Conservation (phyloP, 768 basidiomycete species). For the Suillus plorans region DNA sequence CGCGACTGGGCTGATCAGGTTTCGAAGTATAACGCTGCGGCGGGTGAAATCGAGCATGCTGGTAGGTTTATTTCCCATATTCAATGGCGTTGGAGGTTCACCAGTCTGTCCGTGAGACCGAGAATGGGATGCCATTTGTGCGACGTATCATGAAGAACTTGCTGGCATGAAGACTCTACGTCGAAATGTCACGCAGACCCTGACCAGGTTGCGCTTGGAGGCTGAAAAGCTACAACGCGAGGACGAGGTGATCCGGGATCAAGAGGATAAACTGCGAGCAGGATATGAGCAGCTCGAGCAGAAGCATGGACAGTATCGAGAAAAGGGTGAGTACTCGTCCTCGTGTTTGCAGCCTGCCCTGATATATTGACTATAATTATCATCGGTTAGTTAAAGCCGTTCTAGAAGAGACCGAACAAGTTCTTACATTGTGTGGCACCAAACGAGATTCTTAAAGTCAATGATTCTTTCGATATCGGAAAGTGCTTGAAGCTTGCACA, state of each 20-base stretch:
- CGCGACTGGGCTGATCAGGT: conserved; percentile 59
- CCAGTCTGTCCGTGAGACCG: conserved; percentile 38
- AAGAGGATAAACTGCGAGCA: conserved; percentile 38
- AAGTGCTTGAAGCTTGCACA: neutral
- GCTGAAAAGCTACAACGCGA: conserved; percentile 41
- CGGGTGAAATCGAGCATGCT: conserved; percentile 40
- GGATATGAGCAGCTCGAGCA: conserved; percentile 41
- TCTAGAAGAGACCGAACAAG: conserved; percentile 45
- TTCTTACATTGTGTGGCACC: conserved; percentile 43
- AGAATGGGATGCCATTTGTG: conserved; percentile 59
- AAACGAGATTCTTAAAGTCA: conserved; percentile 33
- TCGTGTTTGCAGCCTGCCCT: conserved; percentile 1
- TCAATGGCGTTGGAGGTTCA: neutral
- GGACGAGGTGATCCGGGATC: conserved; percentile 39
- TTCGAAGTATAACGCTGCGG: conserved; percentile 42
- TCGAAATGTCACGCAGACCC: conserved; percentile 45
- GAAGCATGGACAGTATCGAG: conserved; percentile 41
- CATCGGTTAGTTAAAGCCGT: conserved; percentile 36
- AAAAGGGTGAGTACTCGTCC: conserved; percentile 33
- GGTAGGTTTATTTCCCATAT: conserved; percentile 26
- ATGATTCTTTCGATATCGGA: neutral
- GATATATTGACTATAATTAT: conserved; percentile 11
- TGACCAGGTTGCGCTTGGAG: conserved; percentile 39
- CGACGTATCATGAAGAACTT: conserved; percentile 62
- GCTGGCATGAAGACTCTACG: conserved; percentile 57